A percentile compares a stretch with the other conserved stretches of the same genome.
Evolutionary conservation across 305 asterid species (phyloP).

Genomic region (Solanum hybrid): DNA sequence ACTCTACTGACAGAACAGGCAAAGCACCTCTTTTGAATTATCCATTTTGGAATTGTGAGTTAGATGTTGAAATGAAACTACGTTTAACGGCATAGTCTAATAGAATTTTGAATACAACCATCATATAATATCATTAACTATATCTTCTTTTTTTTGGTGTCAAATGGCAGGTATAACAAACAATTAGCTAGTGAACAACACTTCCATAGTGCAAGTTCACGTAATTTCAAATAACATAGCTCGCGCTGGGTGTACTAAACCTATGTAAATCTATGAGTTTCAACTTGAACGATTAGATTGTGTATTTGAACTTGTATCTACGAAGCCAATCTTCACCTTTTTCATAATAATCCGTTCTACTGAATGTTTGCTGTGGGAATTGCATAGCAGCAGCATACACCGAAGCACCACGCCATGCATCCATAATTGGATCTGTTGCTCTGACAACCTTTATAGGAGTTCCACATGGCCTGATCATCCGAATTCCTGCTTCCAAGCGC

Average conservation of each 20-base stretch:
- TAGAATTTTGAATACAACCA: not conserved
- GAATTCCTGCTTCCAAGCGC: constrained; percentile 76
- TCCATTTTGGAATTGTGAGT: not conserved
- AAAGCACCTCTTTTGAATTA: not conserved
- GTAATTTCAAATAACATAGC: not conserved
- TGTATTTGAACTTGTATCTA: constrained; percentile 48
- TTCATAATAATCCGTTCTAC: constrained; percentile 72
- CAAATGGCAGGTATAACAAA: not conserved
- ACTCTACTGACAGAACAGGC: not conserved
- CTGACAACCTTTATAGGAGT: constrained; percentile 48
- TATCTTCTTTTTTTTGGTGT: not conserved
- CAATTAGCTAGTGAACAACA: not conserved
- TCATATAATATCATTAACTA: not conserved
- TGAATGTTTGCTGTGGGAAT: constrained; percentile 64
- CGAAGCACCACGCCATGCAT: constrained; percentile 98
- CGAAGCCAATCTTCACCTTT: constrained; percentile 92
- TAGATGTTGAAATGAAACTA: not conserved
- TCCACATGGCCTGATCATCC: constrained; percentile 81
- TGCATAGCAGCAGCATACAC: constrained; percentile 48
- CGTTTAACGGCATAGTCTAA: not conserved
- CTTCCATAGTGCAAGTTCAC: not conserved
- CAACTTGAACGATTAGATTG: constrained; percentile 22
- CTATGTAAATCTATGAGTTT: not conserved
- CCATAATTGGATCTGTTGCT: constrained; percentile 64
- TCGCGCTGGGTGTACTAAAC: not conserved